Evolutionary conservation across 176 grass and related monocot genomes (phyloP).

Genomic region (Bolboschoenus planiculmis): DNA sequence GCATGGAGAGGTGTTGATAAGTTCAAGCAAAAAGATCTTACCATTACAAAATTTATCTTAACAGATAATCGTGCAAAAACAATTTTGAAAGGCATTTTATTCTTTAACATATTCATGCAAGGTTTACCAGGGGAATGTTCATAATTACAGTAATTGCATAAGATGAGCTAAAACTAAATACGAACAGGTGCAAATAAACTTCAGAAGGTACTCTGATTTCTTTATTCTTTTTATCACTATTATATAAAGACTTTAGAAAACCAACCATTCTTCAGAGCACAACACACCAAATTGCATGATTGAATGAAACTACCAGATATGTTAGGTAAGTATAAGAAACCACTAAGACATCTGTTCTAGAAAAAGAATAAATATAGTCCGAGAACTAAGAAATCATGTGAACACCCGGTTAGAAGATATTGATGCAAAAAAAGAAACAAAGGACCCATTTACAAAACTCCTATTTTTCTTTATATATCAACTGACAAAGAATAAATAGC

Average conservation of each 20-base stretch:
- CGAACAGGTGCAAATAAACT: neutral
- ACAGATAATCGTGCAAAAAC: neutral
- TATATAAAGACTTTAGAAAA: neutral
- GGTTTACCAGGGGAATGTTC: neutral
- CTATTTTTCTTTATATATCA: neutral
- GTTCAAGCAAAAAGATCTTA: neutral
- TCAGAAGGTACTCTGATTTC: neutral
- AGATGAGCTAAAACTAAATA: neutral
- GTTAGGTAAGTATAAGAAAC: neutral
- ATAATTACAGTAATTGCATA: neutral
- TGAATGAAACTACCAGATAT: neutral
- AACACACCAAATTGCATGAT: neutral
- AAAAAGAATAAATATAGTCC: neutral
- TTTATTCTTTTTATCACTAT: neutral
- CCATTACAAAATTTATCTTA: neutral
- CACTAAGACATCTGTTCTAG: neutral
- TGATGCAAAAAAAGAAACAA: neutral
- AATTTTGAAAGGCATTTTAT: neutral
- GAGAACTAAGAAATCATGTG: neutral
- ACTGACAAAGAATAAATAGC: neutral
- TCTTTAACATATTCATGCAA: neutral
- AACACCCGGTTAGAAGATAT: neutral
- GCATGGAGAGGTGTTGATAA: neutral
- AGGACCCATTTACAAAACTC: neutral
- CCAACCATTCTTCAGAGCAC: neutral